Conservation (phyloP, 169 alveolate species). For the Plasmodium berghei region DNA sequence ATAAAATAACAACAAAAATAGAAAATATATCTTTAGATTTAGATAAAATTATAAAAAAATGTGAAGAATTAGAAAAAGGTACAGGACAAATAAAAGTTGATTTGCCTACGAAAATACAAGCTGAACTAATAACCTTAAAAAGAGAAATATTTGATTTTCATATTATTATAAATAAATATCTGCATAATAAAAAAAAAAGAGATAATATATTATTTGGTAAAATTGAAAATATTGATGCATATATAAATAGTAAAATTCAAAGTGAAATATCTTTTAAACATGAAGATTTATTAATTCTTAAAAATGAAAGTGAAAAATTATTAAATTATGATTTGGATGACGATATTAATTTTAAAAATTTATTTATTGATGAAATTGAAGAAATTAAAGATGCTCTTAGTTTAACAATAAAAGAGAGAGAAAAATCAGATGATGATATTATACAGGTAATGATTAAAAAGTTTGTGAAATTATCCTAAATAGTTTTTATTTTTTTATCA, state of each 20-base stretch:
- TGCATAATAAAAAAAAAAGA: constrained; percentile 57
- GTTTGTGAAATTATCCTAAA: not conserved
- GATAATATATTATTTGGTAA: constrained; percentile 54
- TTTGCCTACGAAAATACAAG: constrained; percentile 62
- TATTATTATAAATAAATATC: constrained; percentile 27
- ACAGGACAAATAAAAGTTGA: constrained; percentile 34
- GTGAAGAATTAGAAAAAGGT: constrained; percentile 47
- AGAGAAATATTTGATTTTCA: constrained; percentile 55
- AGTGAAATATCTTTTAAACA: constrained; percentile 61
- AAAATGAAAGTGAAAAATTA: constrained; percentile 56
- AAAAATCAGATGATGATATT: constrained; percentile 73
- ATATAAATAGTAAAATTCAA: constrained; percentile 34
- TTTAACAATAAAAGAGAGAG: constrained; percentile 59
- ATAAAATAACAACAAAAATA: constrained; percentile 65
- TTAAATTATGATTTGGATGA: constrained; percentile 38
- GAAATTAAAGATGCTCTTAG: constrained; percentile 59
- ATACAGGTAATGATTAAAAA: constrained; percentile 28
- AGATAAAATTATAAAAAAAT: constrained; percentile 51
- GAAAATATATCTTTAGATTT: constrained; percentile 48
- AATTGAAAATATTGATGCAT: constrained; percentile 67
- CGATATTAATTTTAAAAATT: constrained; percentile 30
- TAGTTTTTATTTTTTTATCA: constrained; percentile 1
- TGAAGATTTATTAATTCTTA: constrained; percentile 30
- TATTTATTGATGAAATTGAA: constrained; percentile 47
- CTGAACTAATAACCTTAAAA: constrained; percentile 62